Conservation (phyloP, 2,329 filamentous ascomycete species). For the Sporothrix protearum region DNA sequence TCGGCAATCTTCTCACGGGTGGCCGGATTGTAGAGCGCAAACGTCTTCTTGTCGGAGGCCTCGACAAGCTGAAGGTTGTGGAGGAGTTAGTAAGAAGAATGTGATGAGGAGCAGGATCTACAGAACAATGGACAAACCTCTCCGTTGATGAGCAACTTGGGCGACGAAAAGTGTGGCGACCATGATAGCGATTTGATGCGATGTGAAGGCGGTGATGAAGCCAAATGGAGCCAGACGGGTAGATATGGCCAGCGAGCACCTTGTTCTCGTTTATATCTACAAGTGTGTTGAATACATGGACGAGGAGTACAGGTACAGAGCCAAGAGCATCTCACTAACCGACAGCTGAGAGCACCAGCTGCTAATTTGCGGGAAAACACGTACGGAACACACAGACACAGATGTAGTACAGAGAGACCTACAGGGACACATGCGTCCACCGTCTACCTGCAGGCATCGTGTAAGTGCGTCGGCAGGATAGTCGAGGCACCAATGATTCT, state of each 20-base stretch:
- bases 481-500: neutral
- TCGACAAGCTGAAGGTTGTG: slow-evolving; percentile 38
- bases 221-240: neutral
- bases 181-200: slow-evolving; percentile 15
- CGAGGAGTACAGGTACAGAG: neutral
- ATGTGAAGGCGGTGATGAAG: neutral
- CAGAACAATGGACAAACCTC: slow-evolving; percentile 34
- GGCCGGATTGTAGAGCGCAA: slow-evolving; percentile 44
- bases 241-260: neutral
- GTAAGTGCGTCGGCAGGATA: slow-evolving; percentile 11
- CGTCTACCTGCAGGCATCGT: neutral
- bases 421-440: neutral
- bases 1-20: slow-evolving; percentile 40
- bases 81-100: neutral
- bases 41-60: slow-evolving; percentile 45
- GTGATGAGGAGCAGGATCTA: neutral
- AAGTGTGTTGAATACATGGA: neutral
- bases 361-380: too few species aligned
- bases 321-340: neutral
- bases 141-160: slow-evolving; percentile 50
- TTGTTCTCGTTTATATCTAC: neutral
- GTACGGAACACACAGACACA: neutral
- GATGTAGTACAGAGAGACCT: neutral
- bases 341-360: neutral
- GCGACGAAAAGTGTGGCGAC: slow-evolving; percentile 28